phyloP scores from a whole-genome alignment of 176 grass and related monocot species.

The Raddia distichophylla region DNA sequence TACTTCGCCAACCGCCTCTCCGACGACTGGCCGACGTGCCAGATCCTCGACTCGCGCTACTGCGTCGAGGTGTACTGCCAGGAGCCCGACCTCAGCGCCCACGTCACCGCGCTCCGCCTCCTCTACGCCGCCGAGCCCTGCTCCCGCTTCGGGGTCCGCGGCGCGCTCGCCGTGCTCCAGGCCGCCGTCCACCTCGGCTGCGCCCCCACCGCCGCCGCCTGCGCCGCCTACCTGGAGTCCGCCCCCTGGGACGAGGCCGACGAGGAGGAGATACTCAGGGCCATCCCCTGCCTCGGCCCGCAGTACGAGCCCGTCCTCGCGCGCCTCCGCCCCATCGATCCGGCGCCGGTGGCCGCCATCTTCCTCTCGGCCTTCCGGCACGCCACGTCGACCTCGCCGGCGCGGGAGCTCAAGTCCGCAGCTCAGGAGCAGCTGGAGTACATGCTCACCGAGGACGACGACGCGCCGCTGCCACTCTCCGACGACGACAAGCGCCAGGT shows the following conservation, averaged over 20 bases:
- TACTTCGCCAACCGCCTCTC: slow-evolving; percentile 92
- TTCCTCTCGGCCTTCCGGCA: slow-evolving; percentile 69
- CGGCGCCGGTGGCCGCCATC: slow-evolving; percentile 47
- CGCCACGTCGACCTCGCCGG: slow-evolving; percentile 53
- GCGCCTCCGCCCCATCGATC: slow-evolving; percentile 63
- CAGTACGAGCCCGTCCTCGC: slow-evolving; percentile 65
- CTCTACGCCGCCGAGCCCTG: slow-evolving; percentile 73
- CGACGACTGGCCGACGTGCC: slow-evolving; percentile 88
- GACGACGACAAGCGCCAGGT: slow-evolving; percentile 62
- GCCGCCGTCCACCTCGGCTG: slow-evolving; percentile 62
- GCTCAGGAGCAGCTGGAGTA: slow-evolving; percentile 92
- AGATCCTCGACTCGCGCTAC: slow-evolving; percentile 88
- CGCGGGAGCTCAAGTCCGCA: slow-evolving; percentile 67
- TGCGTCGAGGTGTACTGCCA: slow-evolving; percentile 77
- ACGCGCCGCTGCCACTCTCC: slow-evolving; percentile 60
- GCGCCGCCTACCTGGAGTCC: slow-evolving; percentile 72
- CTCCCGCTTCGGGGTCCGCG: slow-evolving; percentile 76
- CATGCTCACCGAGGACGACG: slow-evolving; percentile 95
- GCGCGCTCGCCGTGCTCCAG: slow-evolving; percentile 65
- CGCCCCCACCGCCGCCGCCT: slow-evolving; percentile 48
- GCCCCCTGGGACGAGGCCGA: slow-evolving; percentile 86
- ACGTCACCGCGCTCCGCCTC: slow-evolving; percentile 71
- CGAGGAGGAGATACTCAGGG: slow-evolving; percentile 78
- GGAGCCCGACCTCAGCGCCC: slow-evolving; percentile 68
- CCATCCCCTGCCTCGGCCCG: slow-evolving; percentile 52